Conservation (phyloP, 2,329 filamentous ascomycete genomes). For the Metarhizium anisopliae region DNA sequence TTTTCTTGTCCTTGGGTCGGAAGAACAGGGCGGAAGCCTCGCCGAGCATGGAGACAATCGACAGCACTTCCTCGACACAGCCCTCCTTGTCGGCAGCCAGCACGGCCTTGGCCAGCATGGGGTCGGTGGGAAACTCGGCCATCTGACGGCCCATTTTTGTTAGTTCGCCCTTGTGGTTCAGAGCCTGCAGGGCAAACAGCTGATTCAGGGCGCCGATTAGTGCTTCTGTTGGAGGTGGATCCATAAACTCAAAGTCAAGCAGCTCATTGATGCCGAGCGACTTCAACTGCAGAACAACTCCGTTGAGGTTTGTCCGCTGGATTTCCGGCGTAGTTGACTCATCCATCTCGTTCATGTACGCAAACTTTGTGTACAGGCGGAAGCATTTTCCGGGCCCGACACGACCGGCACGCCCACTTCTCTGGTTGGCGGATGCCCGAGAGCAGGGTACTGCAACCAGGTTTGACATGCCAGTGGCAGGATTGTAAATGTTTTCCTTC, state of each 20-base stretch:
- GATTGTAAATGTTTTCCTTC: conserved; percentile 92
- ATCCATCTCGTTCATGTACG: conserved; percentile 90
- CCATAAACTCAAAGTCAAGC: conserved; percentile 93
- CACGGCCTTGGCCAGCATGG: conserved; percentile 83
- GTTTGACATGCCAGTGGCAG: conserved; percentile 84
- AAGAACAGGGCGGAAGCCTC: conserved; percentile 88
- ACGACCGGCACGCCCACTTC: conserved; percentile 85
- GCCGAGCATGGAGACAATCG: conserved; percentile 87
- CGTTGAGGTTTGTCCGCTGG: conserved; percentile 78
- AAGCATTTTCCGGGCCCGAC: conserved; percentile 91
- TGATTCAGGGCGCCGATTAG: conserved; percentile 84
- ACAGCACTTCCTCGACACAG: conserved; percentile 89
- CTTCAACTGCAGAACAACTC: conserved; percentile 77
- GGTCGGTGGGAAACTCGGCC: conserved; percentile 89
- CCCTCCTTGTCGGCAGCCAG: conserved; percentile 81
- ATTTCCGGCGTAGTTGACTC: conserved; percentile 91
- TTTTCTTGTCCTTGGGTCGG: conserved; percentile 92
- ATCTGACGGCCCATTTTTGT: conserved; percentile 90
- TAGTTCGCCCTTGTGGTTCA: conserved; percentile 81
- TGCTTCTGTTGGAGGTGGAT: conserved; percentile 81
- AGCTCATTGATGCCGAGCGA: conserved; percentile 87
- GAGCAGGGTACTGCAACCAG: conserved; percentile 87
- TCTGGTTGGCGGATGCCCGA: conserved; percentile 83
- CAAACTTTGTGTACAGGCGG: conserved; percentile 85
- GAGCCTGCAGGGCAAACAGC: conserved; percentile 79